phyloP scores from a whole-genome alignment of 768 basidiomycete genomes.

The Lactarius quietus region DNA sequence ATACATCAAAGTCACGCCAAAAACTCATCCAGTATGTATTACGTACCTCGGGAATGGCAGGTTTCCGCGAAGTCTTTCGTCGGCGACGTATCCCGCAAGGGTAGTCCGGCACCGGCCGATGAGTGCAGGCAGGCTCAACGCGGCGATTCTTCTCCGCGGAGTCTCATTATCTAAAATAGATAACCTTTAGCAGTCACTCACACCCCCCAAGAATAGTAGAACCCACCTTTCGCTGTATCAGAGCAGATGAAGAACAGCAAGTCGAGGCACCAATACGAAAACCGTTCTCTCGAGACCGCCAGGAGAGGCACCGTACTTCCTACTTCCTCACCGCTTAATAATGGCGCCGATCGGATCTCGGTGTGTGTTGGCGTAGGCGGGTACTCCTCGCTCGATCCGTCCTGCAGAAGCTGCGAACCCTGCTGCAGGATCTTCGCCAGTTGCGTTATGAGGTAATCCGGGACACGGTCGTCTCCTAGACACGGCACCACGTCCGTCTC shows the following conservation, averaged over 20 bases:
- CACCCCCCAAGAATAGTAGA: too few relatives aligned
- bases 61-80: constrained; percentile 78
- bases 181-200: neutral
- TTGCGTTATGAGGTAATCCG: constrained; percentile 64
- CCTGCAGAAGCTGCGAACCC: constrained; percentile 54
- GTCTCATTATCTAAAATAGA: constrained; percentile 51
- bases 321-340: neutral
- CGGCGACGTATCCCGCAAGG: constrained; percentile 74
- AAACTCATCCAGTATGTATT: neutral
- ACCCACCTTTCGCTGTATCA: constrained; percentile 54
- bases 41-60: constrained; percentile 83
- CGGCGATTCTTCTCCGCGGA: constrained; percentile 66
- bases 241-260: constrained; percentile 80
- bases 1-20: neutral
- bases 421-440: constrained; percentile 68
- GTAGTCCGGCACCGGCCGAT: constrained; percentile 71
- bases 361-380: constrained; percentile 20
- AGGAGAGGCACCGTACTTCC: constrained; percentile 52
- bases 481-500: constrained; percentile 80
- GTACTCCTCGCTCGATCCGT: constrained; percentile 23
- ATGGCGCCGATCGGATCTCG: constrained; percentile 4
- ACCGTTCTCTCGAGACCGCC: constrained; percentile 71
- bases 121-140: constrained; percentile 65
- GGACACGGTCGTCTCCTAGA: constrained; percentile 62
- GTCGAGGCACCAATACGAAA: constrained; percentile 93